phyloP scores from a whole-genome alignment of 2,329 filamentous ascomycete species.

The Fusarium tuaranense region DNA sequence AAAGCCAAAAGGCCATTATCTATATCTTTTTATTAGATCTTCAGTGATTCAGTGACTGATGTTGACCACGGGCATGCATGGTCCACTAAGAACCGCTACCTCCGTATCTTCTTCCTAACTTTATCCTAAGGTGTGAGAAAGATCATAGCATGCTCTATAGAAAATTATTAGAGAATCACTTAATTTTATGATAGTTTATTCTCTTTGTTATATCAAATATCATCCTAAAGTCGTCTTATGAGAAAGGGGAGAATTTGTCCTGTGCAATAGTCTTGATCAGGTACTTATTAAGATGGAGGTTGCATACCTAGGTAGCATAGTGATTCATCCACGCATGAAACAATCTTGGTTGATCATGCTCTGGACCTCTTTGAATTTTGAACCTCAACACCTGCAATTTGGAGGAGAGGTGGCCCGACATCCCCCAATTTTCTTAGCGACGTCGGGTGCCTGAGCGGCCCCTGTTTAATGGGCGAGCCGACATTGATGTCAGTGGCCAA shows the following conservation, averaged over 20 bases:
- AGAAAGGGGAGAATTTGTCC: no score
- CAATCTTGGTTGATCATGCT: not conserved
- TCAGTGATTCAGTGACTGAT: not conserved
- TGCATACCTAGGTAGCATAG: no score
- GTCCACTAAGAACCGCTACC: not conserved
- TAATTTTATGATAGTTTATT: not conserved
- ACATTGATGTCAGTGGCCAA: not conserved
- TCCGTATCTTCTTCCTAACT: not conserved
- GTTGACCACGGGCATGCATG: not conserved
- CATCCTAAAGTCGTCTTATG: not conserved
- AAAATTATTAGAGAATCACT: not conserved
- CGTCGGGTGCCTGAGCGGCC: not conserved
- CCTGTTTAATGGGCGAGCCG: constrained; percentile 19
- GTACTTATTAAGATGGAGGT: no score
- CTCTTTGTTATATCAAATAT: not conserved
- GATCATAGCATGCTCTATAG: not conserved
- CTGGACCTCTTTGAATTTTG: not conserved
- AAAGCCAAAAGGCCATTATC: no score
- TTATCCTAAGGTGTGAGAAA: not conserved
- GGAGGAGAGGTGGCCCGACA: not conserved
- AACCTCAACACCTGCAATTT: not conserved
- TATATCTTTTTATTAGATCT: no score
- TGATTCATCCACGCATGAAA: not conserved
- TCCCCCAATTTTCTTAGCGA: not conserved
- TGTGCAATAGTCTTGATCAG: no score